Conservation (phyloP, 208 protist genomes). For the Wallacemonas sp. region DNA sequence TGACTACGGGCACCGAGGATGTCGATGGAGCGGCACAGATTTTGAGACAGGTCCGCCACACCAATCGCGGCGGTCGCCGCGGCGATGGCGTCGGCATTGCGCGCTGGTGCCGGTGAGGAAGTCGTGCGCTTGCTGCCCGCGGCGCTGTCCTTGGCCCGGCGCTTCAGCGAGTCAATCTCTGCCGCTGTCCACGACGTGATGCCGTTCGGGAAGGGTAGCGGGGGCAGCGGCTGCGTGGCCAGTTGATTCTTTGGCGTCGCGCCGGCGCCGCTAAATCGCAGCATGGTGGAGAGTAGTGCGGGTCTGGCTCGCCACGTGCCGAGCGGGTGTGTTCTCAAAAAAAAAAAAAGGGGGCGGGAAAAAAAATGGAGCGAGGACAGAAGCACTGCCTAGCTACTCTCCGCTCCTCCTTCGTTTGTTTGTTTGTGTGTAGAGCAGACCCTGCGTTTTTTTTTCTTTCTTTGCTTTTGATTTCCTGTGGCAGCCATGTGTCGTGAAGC, state of each 20-base stretch:
- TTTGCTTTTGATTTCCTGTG: too few relatives aligned
- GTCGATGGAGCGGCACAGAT: constrained; percentile 77
- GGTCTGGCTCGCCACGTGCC: too few relatives aligned
- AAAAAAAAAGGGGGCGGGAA: not conserved
- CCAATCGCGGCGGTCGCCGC: constrained; percentile 19
- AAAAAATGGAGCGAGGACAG: not conserved
- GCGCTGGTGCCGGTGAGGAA: not conserved
- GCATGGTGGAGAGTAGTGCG: not conserved
- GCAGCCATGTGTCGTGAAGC: too few relatives aligned
- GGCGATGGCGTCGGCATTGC: constrained; percentile 24
- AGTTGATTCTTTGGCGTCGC: constrained; percentile 13
- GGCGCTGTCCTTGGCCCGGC: not conserved
- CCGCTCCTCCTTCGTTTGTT: too few relatives aligned
- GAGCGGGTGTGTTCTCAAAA: not conserved
- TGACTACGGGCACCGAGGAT: constrained; percentile 67
- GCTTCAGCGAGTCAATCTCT: constrained; percentile 34
- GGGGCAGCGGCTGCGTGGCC: constrained; percentile 28
- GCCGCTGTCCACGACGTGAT: constrained; percentile 59
- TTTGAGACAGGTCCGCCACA: constrained; percentile 25
- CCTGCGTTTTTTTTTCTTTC: too few relatives aligned
- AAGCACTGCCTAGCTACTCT: too few relatives aligned
- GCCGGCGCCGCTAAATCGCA: not conserved
- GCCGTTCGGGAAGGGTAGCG: constrained; percentile 50
- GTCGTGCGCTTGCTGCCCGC: not conserved
- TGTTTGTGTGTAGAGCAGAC: too few relatives aligned